Evolutionary conservation across 768 basidiomycete species (phyloP).

Genomic region (Phaeotremella fagi): DNA sequence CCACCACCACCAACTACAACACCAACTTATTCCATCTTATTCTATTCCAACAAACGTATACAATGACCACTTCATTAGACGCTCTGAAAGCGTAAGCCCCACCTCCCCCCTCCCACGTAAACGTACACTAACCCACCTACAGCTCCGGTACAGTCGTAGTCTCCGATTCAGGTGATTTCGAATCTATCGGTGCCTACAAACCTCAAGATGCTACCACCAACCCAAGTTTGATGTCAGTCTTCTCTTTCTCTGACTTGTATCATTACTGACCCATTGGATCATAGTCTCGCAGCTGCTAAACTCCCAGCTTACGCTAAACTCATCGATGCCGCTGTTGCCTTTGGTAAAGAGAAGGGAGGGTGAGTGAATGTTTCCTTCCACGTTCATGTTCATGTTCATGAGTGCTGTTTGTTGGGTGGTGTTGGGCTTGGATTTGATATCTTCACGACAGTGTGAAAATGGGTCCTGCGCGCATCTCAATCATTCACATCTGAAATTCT

Average conservation of each 20-base stretch:
- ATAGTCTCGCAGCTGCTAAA: constrained; percentile 84
- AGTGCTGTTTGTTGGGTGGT: too few relatives aligned
- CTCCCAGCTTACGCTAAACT: constrained; percentile 74
- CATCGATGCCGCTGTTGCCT: constrained; percentile 46
- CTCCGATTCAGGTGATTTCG: constrained; percentile 96
- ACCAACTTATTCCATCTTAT: constrained; percentile 1
- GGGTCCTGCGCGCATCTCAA: too few relatives aligned
- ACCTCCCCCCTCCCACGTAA: background rate
- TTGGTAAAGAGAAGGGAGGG: constrained; percentile 70
- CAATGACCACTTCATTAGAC: constrained; percentile 39
- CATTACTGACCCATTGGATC: constrained; percentile 20
- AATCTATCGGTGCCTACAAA: constrained; percentile 91
- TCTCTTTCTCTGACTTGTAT: background rate
- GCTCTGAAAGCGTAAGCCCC: constrained; percentile 41
- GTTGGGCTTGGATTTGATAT: too few relatives aligned
- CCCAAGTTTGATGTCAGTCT: constrained; percentile 64
- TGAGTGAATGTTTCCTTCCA: constrained; percentile 20
- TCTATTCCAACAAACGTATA: too few relatives aligned
- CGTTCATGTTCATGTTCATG: background rate
- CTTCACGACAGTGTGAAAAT: too few relatives aligned
- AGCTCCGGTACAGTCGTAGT: constrained; percentile 88
- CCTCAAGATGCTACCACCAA: constrained; percentile 99
- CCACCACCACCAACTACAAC: background rate
- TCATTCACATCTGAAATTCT: too few relatives aligned
- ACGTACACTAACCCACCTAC: background rate